Evolutionary conservation across 2,329 filamentous ascomycete genomes (phyloP), one percentile per base, ranked within the genome.

Genomic region (Penicillium fuscoglaucum): DNA sequence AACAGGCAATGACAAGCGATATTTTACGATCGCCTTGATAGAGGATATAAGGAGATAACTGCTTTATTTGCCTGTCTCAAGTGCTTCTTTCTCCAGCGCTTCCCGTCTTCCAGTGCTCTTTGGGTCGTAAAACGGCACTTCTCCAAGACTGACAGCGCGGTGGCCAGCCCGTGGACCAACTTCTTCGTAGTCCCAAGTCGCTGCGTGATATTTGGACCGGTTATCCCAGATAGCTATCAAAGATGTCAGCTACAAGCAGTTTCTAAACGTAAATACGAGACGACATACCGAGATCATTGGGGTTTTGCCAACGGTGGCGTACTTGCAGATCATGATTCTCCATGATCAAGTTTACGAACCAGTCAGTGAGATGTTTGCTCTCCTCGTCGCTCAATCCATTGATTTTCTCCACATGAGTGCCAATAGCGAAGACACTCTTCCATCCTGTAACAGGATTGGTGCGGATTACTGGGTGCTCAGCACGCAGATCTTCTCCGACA

Each of bases 91-190:
- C 35, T 37, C 35, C 35, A 37, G 53, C 4, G 65, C 68, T 49
- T 73, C 69, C 17, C 69, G 61, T 37, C 70, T 61, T 12, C 66
- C 60, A 19, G 57, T 72, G 49, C 70, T 73, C 2, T 69, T 65
- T 8, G 80, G 79, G 54, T 85, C 82, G 52, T 83, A 75, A 62
- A 82, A 85, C 2, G 82, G 82, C 65, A 71, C 74, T 72, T 85
- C 83, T 0, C 83, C 83, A 19, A 85, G 63, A 12, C 82, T 79
- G 4, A 84, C 81, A 3, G 78, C 80, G 2, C 83, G 69, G 24
- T 79, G 77, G 0, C 83, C 82, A 12, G 74, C 75, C 3, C 83
- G 70, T 61, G 82, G 76, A 0, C 82, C 83, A 5, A 77, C 65
- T 0, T 71, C 76, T 3, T 75, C 71, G 61, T 83, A 82, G 61